A percentile compares a stretch with the other conserved stretches of the same genome.
Evolutionary conservation across 768 basidiomycete species (phyloP).

Genomic region (Boletus insuetus): DNA sequence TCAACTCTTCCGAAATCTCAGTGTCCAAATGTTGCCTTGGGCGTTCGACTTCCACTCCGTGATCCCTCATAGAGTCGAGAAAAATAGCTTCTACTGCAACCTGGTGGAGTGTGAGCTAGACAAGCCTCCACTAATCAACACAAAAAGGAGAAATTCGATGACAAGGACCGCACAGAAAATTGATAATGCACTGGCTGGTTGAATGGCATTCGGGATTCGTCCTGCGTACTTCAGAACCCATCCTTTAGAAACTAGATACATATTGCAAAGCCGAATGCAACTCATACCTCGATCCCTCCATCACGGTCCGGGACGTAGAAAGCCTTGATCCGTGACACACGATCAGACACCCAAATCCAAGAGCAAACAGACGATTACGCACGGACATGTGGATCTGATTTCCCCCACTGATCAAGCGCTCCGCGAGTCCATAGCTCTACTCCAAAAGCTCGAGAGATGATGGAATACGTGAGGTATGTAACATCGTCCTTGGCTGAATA

Average conservation of each 20-base stretch:
- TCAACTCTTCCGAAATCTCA: conserved; percentile 35
- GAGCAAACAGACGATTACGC: conserved; percentile 16
- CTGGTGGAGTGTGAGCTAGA: conserved; percentile 38
- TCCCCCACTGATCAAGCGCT: conserved; percentile 56
- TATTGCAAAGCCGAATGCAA: not conserved
- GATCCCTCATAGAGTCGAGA: conserved; percentile 35
- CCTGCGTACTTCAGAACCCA: conserved; percentile 52
- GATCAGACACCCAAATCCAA: not conserved
- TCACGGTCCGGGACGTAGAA: conserved; percentile 64
- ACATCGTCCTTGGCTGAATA: conserved; percentile 49
- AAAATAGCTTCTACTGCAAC: conserved; percentile 41
- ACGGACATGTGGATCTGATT: conserved; percentile 69
- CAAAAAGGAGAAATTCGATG: not conserved
- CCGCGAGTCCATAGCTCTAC: conserved; percentile 31
- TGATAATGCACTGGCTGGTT: conserved; percentile 58
- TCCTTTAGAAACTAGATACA: not conserved
- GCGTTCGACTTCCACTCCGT: conserved; percentile 37
- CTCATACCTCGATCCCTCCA: conserved; percentile 57
- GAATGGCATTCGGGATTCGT: conserved; percentile 57
- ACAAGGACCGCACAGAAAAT: conserved; percentile 48
- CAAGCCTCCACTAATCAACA: not conserved
- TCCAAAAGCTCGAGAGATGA: no score
- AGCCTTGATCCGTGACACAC: conserved; percentile 41
- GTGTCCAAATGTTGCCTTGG: conserved; percentile 31
- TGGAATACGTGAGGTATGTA: conserved; percentile 21